Evolutionary conservation across 2,329 filamentous ascomycete species (phyloP).

Genomic region (Chalara sp.): DNA sequence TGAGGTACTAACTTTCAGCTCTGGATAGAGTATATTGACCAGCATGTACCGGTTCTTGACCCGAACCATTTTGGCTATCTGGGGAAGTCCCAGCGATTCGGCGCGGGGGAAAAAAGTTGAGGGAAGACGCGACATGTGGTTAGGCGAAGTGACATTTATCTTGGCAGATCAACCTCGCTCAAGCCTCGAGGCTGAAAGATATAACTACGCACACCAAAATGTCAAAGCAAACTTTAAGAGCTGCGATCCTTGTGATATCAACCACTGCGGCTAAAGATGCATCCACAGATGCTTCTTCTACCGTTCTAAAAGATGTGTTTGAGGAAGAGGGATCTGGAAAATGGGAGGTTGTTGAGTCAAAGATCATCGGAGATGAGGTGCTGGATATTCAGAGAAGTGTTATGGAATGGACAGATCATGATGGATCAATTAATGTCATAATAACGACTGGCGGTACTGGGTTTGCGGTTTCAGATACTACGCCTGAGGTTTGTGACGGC

Average conservation of each 20-base stretch:
- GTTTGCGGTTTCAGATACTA: slow-evolving; percentile 77
- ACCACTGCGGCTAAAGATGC: slow-evolving; percentile 81
- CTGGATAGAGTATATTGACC: slow-evolving; percentile 87
- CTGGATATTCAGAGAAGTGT: slow-evolving; percentile 70
- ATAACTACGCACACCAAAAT: slow-evolving; percentile 21
- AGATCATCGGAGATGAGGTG: slow-evolving; percentile 74
- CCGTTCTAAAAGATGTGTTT: slow-evolving; percentile 63
- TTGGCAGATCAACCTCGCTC: too few relatives aligned
- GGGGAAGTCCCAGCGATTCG: not conserved
- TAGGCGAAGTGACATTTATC: not conserved
- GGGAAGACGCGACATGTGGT: slow-evolving; percentile 31
- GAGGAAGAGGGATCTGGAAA: slow-evolving; percentile 55
- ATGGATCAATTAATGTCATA: slow-evolving; percentile 63
- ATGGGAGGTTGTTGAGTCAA: slow-evolving; percentile 64
- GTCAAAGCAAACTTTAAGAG: slow-evolving; percentile 47
- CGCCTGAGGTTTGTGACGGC: slow-evolving; percentile 64
- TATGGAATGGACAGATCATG: slow-evolving; percentile 63
- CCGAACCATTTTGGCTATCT: slow-evolving; percentile 65
- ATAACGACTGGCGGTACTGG: slow-evolving; percentile 90
- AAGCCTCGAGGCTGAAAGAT: too few relatives aligned
- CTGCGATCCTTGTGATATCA: slow-evolving; percentile 79
- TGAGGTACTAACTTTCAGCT: slow-evolving; percentile 27
- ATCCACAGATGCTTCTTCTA: slow-evolving; percentile 67
- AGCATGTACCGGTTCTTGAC: slow-evolving; percentile 94
- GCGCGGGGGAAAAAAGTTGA: not conserved